phyloP scores from a whole-genome alignment of 768 basidiomycete genomes.

The Rhizopogon salebrosus region DNA sequence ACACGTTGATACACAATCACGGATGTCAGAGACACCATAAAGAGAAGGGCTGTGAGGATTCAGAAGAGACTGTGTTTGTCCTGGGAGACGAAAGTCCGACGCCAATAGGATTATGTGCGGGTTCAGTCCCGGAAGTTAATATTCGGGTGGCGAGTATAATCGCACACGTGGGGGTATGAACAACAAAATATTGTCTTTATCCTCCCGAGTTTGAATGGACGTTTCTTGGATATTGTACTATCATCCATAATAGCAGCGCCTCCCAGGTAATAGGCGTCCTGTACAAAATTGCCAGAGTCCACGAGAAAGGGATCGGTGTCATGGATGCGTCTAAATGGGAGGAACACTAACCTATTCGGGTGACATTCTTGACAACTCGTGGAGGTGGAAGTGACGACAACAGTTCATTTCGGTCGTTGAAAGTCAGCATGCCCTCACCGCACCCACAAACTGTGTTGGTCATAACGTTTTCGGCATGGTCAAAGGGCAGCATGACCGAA shows the following conservation, averaged over 20 bases:
- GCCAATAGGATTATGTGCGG: neutral
- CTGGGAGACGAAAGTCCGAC: neutral
- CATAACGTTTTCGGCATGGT: neutral
- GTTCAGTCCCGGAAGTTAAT: neutral
- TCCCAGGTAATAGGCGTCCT: neutral
- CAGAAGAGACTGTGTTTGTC: neutral
- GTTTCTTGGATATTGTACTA: neutral
- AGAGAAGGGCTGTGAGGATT: conserved; percentile 1
- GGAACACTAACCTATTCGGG: neutral
- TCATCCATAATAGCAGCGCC: neutral
- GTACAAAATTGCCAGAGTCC: neutral
- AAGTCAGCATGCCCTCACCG: neutral
- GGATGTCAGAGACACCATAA: conserved; percentile 3
- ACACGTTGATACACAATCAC: neutral
- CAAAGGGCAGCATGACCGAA: neutral
- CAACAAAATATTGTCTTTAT: neutral
- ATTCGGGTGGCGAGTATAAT: neutral
- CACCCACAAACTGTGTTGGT: conserved; percentile 1
- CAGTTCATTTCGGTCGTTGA: conserved; percentile 2
- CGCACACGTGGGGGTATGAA: neutral
- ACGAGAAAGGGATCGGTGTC: neutral
- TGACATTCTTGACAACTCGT: neutral
- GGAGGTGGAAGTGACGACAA: neutral
- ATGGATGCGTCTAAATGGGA: neutral
- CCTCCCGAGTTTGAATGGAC: too few relatives aligned